Evolutionary conservation across 352 stramenopile genomes (phyloP), one percentile per base, ranked within the genome.

Genomic region (Globisporangium nagaii): DNA sequence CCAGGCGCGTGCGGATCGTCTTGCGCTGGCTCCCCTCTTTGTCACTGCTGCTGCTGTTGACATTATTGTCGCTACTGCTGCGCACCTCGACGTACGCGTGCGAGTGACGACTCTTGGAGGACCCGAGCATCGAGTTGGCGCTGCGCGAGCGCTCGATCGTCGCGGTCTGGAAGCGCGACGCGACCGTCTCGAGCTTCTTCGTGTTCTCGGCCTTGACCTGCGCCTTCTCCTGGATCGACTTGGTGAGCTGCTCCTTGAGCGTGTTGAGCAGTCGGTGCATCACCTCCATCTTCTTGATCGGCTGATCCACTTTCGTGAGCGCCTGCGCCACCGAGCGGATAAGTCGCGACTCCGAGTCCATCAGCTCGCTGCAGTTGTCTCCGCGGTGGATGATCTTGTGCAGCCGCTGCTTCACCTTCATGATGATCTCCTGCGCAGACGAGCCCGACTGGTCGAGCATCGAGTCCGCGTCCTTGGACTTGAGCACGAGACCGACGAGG

Each of bases 361-460:
- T 76, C 5, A 95, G 61, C 49, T 90, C 68, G 13, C 66, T 79
- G 59, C 79, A 93, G 61, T 89, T 82, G 53, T 93, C 85, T 35
- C 72, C 83, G 24, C 80, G 81, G 44, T 95, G 85, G 44, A 95
- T 88, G 53, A 95, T 92, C 48, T 80, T 76, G 62, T 95, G 85
- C 46, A 95, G 69, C 7, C 83, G 83, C 65, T 93, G 82, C 69
- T 95, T 95, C 9, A 95, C 85, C 32, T 74, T 73, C 79, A 95
- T 88, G 34, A 95, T 95, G 41, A 92, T 95, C 63, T 92, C 85
- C 51, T 95, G 85, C 0, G 81, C 96, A 35, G 96, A 97, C 27
- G 98, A 98, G 2, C 95, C 96, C 15, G 90, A 98, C 56, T 98
- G 96, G 74, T 99, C 98, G 19, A 99, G 79, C 96, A 99, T 99